Base-by-base conservation (phyloP, 1,284 basidiomycete species). In the Cryptococcus sp. region DNA sequence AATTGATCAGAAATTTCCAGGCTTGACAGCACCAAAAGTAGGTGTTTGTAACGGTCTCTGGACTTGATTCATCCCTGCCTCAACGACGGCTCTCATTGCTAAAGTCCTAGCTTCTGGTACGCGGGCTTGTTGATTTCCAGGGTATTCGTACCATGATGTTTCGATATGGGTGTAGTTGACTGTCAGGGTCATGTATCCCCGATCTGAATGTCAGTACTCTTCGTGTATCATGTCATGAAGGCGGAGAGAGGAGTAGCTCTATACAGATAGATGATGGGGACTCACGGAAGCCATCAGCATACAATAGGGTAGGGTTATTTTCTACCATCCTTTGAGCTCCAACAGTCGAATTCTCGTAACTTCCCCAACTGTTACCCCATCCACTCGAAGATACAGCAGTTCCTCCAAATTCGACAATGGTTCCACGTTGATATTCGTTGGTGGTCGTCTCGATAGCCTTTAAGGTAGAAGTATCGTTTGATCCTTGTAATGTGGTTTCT, bases 331-430 rank as follows among this genome's bases (percentile, higher is more conserved):
- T 4, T 24, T 44, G 2, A 3, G 49, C 49, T 21, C 41, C 49
- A n/a, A 50, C 40, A 21, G 49, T 45, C 7, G 41, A 16, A 23
- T 50, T 50, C 24, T 50, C 41, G 21, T 50, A 50, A 37, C 24
- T 32, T 7, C 49, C 49, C 49, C 49, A 50, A 25, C 49, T 50
- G 31, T 32, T 45, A 3, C 49, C 49, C 49, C 49, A 50, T 7
- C 81, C 81, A 3, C 69, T 65, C 0, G 81, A 82, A 0, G 81
- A 80, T 18, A 85, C 83, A 1, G 82, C 82, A 1, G 83, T 83
- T 2, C 83, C 83, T 1, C 83, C 83, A 59, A 84, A 85, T 67
- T 85, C 82, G 42, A 85, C 83, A n/a, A 80, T 82, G 2, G 37
- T 34, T 7, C 53, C 53, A 21, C 43, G 45, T 34, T 55, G 48